Evolutionary conservation across 345 rosid genomes (phyloP), one percentile per base, ranked within the genome.

Genomic region (Murraya paniculata): DNA sequence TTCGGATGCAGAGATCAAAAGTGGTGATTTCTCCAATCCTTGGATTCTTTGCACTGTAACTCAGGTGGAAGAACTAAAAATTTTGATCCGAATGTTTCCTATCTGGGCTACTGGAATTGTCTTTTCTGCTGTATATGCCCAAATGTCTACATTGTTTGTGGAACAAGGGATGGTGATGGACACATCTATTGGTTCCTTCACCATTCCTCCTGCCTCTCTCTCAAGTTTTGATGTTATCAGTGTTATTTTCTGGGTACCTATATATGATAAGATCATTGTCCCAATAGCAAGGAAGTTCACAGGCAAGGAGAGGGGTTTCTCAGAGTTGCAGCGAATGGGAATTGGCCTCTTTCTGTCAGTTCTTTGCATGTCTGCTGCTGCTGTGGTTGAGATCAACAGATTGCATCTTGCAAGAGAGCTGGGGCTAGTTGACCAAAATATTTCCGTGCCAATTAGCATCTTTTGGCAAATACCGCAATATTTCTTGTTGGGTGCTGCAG

Each of bases 391-490:
- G 87, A 90, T 90, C 57, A 81, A 80, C 65, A 86, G 99, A 58
- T 83, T 94, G 70, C 87, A 74, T 67, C 77, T 96, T 14, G 98
- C 94, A 1, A 78, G 77, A n/a, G 99, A 96, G 64, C 95, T 90
- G 0, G 98, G 93, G 30, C 65, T 95, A 78, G 86, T 81, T 2
- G 91, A 90, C 56, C 4, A 84, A 18, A 86, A 77, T 59, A 89
- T 77, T 1, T 81, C 94, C 0, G 94, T 93, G 35, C 99, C 99
- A 2, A 79, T 95, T 22, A 89, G 90, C 19, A 92, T 96, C 50
- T 81, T 94, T 4, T 96, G 98, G 99, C 99, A 96, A 75, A 85
- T 90, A 19, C 99, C 99, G 1, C 99, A 94, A n/a, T 96, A 88
- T 71, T 91, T 90, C 87, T 78, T 96, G 77, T 66, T 94, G 21